Evolutionary conservation across 306 rosid species (phyloP).

Genomic region (Mimosa pudica): DNA sequence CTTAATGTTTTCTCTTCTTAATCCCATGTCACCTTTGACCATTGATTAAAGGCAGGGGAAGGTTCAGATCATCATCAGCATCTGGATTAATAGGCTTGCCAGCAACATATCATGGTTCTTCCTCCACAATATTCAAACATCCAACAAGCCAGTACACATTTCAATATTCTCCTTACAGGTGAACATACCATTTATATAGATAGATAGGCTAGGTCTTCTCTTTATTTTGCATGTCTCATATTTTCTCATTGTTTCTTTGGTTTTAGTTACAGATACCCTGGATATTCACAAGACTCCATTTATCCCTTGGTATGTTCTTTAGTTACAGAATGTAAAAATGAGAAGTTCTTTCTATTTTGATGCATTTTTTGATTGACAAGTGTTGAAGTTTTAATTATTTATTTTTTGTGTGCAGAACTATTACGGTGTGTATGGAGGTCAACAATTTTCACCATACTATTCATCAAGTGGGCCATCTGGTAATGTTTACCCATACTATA

Average conservation of each 20-base stretch:
- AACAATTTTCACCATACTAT: slow-evolving; percentile 73
- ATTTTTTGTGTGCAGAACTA: slow-evolving; percentile 52
- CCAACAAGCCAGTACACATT: slow-evolving; percentile 71
- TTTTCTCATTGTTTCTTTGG: slow-evolving; percentile 1
- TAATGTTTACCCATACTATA: slow-evolving; percentile 70
- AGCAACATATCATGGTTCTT: slow-evolving; percentile 63
- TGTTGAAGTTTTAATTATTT: neutral
- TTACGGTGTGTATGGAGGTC: slow-evolving; percentile 81
- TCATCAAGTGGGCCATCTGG: slow-evolving; percentile 56
- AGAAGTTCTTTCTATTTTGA: slow-evolving; percentile 3
- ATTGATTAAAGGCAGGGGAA: slow-evolving; percentile 47
- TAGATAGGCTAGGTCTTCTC: neutral
- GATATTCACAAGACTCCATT: slow-evolving; percentile 76
- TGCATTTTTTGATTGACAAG: slow-evolving; percentile 11
- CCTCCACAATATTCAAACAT: slow-evolving; percentile 69
- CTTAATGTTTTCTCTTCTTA: neutral
- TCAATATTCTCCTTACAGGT: slow-evolving; percentile 90
- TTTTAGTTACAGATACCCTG: slow-evolving; percentile 60
- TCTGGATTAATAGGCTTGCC: slow-evolving; percentile 63
- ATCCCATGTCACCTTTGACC: neutral
- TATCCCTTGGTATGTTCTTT: slow-evolving; percentile 62
- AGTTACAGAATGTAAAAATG: neutral
- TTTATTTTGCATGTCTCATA: neutral
- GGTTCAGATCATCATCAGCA: slow-evolving; percentile 68
- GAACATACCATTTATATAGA: slow-evolving; percentile 16